Evolutionary conservation across 192 early-diverging fungal species (phyloP), one percentile per base, ranked within the genome.

Genomic region (Fimicolochytrium jonesii): DNA sequence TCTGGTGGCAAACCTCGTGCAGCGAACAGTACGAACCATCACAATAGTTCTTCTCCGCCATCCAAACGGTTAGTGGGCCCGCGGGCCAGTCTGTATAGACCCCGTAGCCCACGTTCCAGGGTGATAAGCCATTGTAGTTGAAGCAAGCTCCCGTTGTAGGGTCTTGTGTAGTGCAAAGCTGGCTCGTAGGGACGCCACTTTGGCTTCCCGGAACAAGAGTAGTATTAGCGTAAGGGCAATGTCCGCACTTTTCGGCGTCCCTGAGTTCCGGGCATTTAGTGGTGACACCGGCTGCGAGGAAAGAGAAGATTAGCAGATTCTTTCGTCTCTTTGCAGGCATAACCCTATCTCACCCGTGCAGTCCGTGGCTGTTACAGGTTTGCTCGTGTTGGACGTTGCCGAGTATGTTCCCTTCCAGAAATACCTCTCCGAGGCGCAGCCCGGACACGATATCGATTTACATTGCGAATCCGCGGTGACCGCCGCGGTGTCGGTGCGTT

Each of bases 21-120:
- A 29, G 57, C 22, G 46, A 46, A 28, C 17, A 42, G 28, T 23
- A 51, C 46, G 11, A 26, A 51, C 45, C 35, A 49, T 50, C 45
- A 50, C 59, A 51, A 30, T 36, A 61, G 15, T 61, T 61, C 31
- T 37, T 32, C 0, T 50, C 59, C 5, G 57, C 57, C n/a, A 46
- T 59, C 57, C 57, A 59, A 0, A 59, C 42, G 39, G 22, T 13
- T 17, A 30, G 13, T 20, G 25, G 11, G 26, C n/a, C 48, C 13
- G n/a, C 39, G n/a, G 39, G 48, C n/a, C 48, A 17, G 48, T 13
- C 48, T 50, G 11, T 11, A n/a, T n/a, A n/a, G n/a, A n/a, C n/a
- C n/a, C n/a, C n/a, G n/a, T n/a, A n/a, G n/a, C n/a, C n/a, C n/a
- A n/a, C n/a, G n/a, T n/a, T n/a, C n/a, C n/a, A n/a, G n/a, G n/a